Conservation (phyloP, 495 filamentous ascomycete genomes). For the Daldinia vernicosa region DNA sequence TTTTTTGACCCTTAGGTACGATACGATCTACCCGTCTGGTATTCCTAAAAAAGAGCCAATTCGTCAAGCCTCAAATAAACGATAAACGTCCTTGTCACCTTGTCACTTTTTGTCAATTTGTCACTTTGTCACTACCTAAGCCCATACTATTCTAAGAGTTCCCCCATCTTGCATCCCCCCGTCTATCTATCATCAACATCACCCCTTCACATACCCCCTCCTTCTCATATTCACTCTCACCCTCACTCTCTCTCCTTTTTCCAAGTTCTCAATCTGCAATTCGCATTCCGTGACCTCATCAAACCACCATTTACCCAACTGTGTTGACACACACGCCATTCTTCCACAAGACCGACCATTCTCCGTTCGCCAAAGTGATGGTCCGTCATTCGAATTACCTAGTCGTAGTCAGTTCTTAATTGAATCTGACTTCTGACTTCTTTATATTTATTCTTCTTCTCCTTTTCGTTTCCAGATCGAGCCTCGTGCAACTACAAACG, state of each 20-base stretch:
- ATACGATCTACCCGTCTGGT: slow-evolving; percentile 31
- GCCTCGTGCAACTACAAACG: slow-evolving; percentile 13
- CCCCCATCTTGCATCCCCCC: slow-evolving; percentile 16
- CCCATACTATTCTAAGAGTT: background rate
- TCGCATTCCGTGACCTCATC: slow-evolving; percentile 43
- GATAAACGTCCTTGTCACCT: slow-evolving; percentile 1
- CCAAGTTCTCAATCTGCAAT: slow-evolving; percentile 22
- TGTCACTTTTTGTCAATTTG: background rate
- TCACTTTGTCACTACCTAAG: slow-evolving; percentile 9
- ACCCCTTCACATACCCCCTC: slow-evolving; percentile 7
- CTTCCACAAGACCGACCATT: slow-evolving; percentile 33
- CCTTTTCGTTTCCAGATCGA: slow-evolving; percentile 15
- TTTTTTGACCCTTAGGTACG: slow-evolving; percentile 5
- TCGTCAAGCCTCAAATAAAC: slow-evolving; percentile 33
- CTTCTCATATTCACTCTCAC: background rate
- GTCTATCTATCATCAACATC: slow-evolving; percentile 23
- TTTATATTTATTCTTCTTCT: background rate
- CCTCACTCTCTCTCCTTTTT: slow-evolving; percentile 25
- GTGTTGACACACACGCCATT: slow-evolving; percentile 30
- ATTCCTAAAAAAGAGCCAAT: slow-evolving; percentile 34
- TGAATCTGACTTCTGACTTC: slow-evolving; percentile 42
- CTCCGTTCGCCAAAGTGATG: slow-evolving; percentile 28
- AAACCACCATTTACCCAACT: slow-evolving; percentile 24
- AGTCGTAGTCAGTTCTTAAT: slow-evolving; percentile 44
- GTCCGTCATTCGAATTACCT: slow-evolving; percentile 18